phyloP scores from a whole-genome alignment of 495 filamentous ascomycete genomes.

The Talaromyces thailandensis region DNA sequence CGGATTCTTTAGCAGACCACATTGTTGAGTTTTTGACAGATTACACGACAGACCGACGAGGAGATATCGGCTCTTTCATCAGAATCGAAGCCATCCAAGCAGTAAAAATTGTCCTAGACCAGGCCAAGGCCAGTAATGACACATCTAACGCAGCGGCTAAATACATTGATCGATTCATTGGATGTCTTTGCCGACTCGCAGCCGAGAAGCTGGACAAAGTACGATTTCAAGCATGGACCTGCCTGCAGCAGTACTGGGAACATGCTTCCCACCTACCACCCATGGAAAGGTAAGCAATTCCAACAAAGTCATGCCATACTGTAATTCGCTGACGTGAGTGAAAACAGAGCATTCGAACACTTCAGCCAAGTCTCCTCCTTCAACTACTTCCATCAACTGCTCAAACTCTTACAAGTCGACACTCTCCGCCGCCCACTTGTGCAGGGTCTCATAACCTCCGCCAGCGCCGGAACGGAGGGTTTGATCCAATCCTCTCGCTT shows the following conservation, averaged over 20 bases:
- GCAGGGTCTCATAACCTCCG: constrained; percentile 71
- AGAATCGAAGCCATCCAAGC: constrained; percentile 68
- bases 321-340: neutral
- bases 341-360: constrained; percentile 31
- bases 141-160: neutral
- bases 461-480: constrained; percentile 75
- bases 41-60: constrained; percentile 77
- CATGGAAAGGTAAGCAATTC: constrained; percentile 22
- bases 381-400: constrained; percentile 35
- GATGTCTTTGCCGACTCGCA: constrained; percentile 56
- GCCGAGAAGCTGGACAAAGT: constrained; percentile 87
- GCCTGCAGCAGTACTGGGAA: constrained; percentile 34
- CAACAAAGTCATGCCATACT: neutral
- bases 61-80: constrained; percentile 81
- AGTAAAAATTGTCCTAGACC: constrained; percentile 25
- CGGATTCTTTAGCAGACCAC: constrained; percentile 8
- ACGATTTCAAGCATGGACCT: constrained; percentile 54
- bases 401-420: constrained; percentile 25
- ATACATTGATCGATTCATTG: constrained; percentile 22
- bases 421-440: constrained; percentile 44
- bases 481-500: constrained; percentile 64
- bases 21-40: constrained; percentile 59
- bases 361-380: constrained; percentile 34
- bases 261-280: constrained; percentile 20
- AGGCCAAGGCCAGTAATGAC: neutral